These are phyloP conservation scores for Aspergillus sp. DNA, from an alignment of 2,329 filamentous ascomycete genomes.

Conservation along the genomic window DNA sequence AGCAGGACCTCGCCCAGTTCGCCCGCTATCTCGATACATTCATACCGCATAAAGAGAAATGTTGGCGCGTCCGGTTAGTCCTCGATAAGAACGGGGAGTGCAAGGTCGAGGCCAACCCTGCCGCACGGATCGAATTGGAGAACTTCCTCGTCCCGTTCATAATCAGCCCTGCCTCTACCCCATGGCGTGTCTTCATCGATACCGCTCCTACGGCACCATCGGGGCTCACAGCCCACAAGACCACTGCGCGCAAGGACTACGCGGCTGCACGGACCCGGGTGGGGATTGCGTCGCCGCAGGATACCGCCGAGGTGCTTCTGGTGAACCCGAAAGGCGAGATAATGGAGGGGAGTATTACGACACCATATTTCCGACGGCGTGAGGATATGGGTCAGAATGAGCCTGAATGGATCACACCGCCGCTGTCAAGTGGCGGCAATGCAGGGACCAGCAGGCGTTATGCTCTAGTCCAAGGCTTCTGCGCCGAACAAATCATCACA, in stretches of 20 bases:
- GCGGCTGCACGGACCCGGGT: constrained; percentile 65
- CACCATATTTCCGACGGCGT: constrained; percentile 69
- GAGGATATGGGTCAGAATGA: not conserved
- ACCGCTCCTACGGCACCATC: constrained; percentile 50
- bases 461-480: constrained; percentile 71
- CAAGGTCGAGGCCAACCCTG: constrained; percentile 33
- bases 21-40: constrained; percentile 27
- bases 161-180: constrained; percentile 9
- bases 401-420: constrained; percentile 77
- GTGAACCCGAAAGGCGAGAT: constrained; percentile 65
- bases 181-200: constrained; percentile 57
- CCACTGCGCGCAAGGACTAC: constrained; percentile 72
- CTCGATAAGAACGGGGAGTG: constrained; percentile 31
- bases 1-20: constrained; percentile 30
- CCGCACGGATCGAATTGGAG: constrained; percentile 24
- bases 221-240: constrained; percentile 83
- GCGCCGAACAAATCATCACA: constrained; percentile 63
- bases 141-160: constrained; percentile 28
- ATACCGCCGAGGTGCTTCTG: constrained; percentile 70
- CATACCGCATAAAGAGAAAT: constrained; percentile 32
- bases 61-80: constrained; percentile 41
- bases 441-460: constrained; percentile 79
- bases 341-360: constrained; percentile 84
- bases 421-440: constrained; percentile 74
- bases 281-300: constrained; percentile 47